Base-by-base conservation (phyloP, 257 asterid species). In the Perilla frutescens region DNA sequence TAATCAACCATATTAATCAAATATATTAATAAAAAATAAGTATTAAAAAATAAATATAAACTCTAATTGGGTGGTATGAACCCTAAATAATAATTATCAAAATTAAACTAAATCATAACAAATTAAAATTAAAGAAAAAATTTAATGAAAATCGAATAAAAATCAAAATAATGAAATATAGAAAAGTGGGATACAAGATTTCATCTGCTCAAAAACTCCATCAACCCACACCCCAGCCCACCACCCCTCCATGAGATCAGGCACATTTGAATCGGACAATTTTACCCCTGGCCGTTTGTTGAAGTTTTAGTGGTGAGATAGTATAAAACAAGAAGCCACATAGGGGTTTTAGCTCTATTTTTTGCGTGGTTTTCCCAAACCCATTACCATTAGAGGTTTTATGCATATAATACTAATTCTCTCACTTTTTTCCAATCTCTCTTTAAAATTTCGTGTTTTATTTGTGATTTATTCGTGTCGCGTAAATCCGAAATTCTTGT, bases 341-440 rank as follows among this genome's bases (percentile, higher is more conserved):
- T 20, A 50, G 79, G 82, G 87, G 83, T 79, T 82, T 85, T 75
- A 75, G 82, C 79, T 65, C 66, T 40, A 69, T 70, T 43, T 43
- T 51, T 57, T 68, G 8, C 55, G 49, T 68, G 66, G 77, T 55
- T 80, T 76, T 59, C 76, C 80, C 71, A 78, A 84, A 72, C 82
- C 84, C 88, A 81, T 37, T 41, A 67, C 84, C 85, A 81, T 37
- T 41, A 71, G 87, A 85, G 85, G 87, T 80, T 85, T 85, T 72
- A 80, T 68, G 68, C 44, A 56, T 55, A 36, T 39, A 36, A 60
- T 29, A 60, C 48, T 31, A n/a, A 8, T 49, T 14, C 9, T 29
- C 50, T 51, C 53, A 60, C 7, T 2, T 31, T 37, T 9, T 67
- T 65, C 5, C 8, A 26, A 12, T 10, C 15, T 3, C n/a, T 59